Percentiles rank a stretch among this genome's conserved stretches.
phyloP scores from a whole-genome alignment of 2,329 filamentous ascomycete genomes.

The Scedosporium apiospermum region DNA sequence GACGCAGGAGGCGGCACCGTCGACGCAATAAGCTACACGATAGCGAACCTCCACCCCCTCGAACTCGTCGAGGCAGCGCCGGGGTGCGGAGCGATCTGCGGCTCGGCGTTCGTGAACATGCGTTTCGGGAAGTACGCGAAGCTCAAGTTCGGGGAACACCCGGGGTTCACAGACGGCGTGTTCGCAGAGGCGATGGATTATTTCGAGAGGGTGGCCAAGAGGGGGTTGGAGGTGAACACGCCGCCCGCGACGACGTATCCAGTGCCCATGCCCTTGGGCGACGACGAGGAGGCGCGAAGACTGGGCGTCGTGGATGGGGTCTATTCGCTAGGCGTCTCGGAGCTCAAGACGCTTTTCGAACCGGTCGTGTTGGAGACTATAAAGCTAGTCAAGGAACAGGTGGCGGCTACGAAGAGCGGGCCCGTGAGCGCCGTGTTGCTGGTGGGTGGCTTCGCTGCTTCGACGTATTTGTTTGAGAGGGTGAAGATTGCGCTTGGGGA shows the following conservation, averaged over 20 bases:
- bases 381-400: constrained; percentile 20
- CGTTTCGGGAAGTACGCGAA: constrained; percentile 35
- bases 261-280: neutral
- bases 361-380: constrained; percentile 2
- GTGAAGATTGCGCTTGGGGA: constrained; percentile 24
- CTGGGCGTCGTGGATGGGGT: constrained; percentile 27
- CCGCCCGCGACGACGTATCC: neutral
- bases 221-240: neutral
- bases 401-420: constrained; percentile 25
- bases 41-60: constrained; percentile 32
- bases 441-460: constrained; percentile 39
- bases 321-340: constrained; percentile 26
- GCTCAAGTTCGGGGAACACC: constrained; percentile 29
- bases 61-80: constrained; percentile 38
- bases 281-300: neutral
- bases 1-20: constrained; percentile 46
- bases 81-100: constrained; percentile 39
- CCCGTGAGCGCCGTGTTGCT: constrained; percentile 35
- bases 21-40: constrained; percentile 43
- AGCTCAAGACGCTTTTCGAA: constrained; percentile 32
- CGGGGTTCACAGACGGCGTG: constrained; percentile 24
- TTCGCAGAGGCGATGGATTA: constrained; percentile 8
- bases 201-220: neutral
- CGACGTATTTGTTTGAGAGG: constrained; percentile 31
- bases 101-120: constrained; percentile 38